Percentiles rank a stretch among this genome's conserved stretches.
phyloP scores from a whole-genome alignment of 2,329 filamentous ascomycete genomes.

The Fusarium brachygibbosum region DNA sequence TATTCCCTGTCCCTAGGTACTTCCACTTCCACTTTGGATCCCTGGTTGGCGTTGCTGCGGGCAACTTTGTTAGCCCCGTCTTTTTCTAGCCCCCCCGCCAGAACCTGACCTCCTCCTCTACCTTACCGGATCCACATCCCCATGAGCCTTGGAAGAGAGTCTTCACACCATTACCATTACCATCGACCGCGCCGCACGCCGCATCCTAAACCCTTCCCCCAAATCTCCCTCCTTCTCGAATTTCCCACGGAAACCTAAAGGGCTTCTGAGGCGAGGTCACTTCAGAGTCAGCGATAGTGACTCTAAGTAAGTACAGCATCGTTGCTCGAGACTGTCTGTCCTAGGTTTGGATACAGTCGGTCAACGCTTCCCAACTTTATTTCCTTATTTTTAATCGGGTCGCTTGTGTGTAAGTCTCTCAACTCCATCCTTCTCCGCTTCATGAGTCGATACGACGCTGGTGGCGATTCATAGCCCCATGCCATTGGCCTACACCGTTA shows the following conservation, averaged over 20 bases:
- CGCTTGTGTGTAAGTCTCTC: slow-evolving; percentile 44
- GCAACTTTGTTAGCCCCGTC: slow-evolving; percentile 44
- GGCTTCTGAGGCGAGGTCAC: slow-evolving; percentile 33
- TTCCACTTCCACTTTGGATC: slow-evolving; percentile 20
- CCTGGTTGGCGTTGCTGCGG: slow-evolving; percentile 46
- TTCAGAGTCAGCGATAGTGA: slow-evolving; percentile 29
- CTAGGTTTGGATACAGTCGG: slow-evolving; percentile 9
- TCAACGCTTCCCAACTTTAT: slow-evolving; percentile 24
- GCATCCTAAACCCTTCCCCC: slow-evolving; percentile 43
- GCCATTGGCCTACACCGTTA: slow-evolving; percentile 41
- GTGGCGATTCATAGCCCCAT: slow-evolving; percentile 52
- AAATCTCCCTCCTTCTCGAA: slow-evolving; percentile 40
- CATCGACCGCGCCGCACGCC: slow-evolving; percentile 37
- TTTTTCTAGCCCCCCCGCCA: slow-evolving; percentile 30
- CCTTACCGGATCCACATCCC: slow-evolving; percentile 32
- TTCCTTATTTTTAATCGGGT: slow-evolving; percentile 30
- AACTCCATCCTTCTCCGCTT: slow-evolving; percentile 19
- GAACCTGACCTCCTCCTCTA: slow-evolving; percentile 18
- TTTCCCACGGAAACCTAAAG: slow-evolving; percentile 30
- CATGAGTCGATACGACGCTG: slow-evolving; percentile 42
- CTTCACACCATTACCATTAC: slow-evolving; percentile 37
- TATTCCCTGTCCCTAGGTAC: slow-evolving; percentile 17
- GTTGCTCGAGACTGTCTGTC: slow-evolving; percentile 12
- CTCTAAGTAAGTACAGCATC: slow-evolving; percentile 26
- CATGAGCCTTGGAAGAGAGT: slow-evolving; percentile 21